phyloP scores from a whole-genome alignment of 139 green algal species.

The Micromonas pusilla region DNA sequence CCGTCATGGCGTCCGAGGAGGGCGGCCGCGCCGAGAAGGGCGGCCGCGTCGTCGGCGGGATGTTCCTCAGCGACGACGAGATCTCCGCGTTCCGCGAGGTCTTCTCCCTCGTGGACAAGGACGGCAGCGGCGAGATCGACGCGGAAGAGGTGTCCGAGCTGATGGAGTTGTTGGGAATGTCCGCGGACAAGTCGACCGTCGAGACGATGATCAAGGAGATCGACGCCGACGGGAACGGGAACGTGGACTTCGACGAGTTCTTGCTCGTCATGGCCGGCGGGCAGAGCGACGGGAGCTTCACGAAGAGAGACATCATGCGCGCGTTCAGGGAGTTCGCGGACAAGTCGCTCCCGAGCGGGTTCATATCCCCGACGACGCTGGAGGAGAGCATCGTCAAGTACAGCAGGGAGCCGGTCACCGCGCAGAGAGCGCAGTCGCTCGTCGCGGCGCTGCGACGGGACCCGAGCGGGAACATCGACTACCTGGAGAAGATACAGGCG shows the following conservation, averaged over 20 bases:
- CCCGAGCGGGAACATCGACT: neutral
- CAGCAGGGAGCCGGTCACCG: neutral
- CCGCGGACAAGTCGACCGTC: slow-evolving; percentile 17
- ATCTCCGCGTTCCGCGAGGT: slow-evolving; percentile 27
- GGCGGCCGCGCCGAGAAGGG: no score
- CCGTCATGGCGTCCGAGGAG: no score
- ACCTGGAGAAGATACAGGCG: slow-evolving; percentile 4
- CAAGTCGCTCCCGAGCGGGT: neutral
- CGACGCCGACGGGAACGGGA: slow-evolving; percentile 31
- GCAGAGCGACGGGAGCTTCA: neutral
- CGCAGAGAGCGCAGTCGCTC: neutral
- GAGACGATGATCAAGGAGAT: slow-evolving; percentile 34
- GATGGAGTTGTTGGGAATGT: slow-evolving; percentile 12
- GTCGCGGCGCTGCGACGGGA: neutral
- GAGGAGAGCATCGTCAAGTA: neutral
- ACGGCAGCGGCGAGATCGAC: slow-evolving; percentile 26
- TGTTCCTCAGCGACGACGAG: slow-evolving; percentile 18
- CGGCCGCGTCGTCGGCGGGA: neutral
- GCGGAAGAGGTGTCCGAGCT: slow-evolving; percentile 30
- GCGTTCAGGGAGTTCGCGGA: neutral
- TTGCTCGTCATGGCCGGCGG: slow-evolving; percentile 26
- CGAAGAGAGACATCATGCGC: neutral
- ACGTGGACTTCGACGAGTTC: slow-evolving; percentile 38
- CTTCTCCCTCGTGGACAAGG: slow-evolving; percentile 37
- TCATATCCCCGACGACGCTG: neutral